These are phyloP conservation scores for Combretum micranthum DNA, from an alignment of 345 rosid species.

Conservation along the genomic window DNA sequence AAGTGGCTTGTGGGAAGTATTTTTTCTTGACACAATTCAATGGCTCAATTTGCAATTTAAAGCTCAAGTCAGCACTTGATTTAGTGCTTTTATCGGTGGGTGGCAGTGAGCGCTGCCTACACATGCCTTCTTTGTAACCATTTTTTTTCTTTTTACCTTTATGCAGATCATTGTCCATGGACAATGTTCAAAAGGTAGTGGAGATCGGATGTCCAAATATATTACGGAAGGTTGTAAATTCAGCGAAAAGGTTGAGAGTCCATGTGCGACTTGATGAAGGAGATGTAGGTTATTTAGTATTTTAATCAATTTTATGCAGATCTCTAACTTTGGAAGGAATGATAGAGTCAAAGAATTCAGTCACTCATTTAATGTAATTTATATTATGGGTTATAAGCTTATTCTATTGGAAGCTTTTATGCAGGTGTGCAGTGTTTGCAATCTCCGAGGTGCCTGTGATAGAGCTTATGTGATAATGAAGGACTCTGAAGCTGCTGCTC, in stretches of 20 bases:
- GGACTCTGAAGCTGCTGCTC: slow-evolving; percentile 60
- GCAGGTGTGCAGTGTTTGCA: slow-evolving; percentile 83
- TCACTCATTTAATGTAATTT: too few relatives aligned
- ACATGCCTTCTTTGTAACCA: too few relatives aligned
- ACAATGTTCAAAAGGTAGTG: slow-evolving; percentile 57
- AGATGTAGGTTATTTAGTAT: slow-evolving; percentile 40
- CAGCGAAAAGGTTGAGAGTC: slow-evolving; percentile 83
- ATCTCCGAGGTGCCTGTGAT: slow-evolving; percentile 78
- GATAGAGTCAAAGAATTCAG: too few relatives aligned
- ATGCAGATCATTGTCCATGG: slow-evolving; percentile 53
- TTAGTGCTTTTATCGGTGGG: too few relatives aligned
- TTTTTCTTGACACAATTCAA: too few relatives aligned
- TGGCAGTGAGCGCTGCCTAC: too few relatives aligned
- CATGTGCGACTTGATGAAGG: slow-evolving; percentile 60
- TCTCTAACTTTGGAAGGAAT: background rate
- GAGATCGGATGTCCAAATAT: slow-evolving; percentile 83
- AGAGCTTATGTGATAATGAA: slow-evolving; percentile 73
- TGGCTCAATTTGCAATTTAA: too few relatives aligned
- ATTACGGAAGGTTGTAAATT: slow-evolving; percentile 66
- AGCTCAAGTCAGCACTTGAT: too few relatives aligned
- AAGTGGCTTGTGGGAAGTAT: too few relatives aligned
- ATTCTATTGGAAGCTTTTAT: slow-evolving; percentile 9
- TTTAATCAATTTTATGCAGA: background rate
- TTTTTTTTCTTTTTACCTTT: slow-evolving; percentile 4
- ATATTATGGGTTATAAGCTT: background rate